Evolutionary conservation across 495 filamentous ascomycete species (phyloP).

Genomic region (Pyronema omphalodes): DNA sequence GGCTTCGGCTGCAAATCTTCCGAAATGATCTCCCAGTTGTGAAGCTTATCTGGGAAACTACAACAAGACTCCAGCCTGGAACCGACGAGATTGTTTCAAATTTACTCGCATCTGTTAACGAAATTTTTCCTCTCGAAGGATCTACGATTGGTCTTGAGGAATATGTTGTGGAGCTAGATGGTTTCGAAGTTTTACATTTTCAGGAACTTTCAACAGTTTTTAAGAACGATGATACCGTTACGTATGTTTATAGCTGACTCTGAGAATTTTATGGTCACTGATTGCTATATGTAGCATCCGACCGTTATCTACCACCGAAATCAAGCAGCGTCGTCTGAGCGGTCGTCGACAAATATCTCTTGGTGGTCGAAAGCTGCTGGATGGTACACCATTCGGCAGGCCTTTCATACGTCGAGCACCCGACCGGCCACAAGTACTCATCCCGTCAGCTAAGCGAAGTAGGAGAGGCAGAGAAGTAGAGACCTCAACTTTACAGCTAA

Average conservation of each 20-base stretch:
- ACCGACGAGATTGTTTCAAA: slow-evolving; percentile 44
- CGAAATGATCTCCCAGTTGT: slow-evolving; percentile 52
- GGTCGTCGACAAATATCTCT: slow-evolving; percentile 69
- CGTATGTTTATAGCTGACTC: slow-evolving; percentile 34
- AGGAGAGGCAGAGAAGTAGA: slow-evolving; percentile 30
- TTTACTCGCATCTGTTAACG: slow-evolving; percentile 66
- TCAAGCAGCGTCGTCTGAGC: slow-evolving; percentile 51
- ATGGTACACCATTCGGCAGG: slow-evolving; percentile 76
- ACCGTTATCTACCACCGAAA: slow-evolving; percentile 54
- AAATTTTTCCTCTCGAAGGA: slow-evolving; percentile 67
- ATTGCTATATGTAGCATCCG: slow-evolving; percentile 43
- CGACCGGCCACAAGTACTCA: slow-evolving; percentile 48
- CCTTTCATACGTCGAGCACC: slow-evolving; percentile 40
- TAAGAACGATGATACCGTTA: slow-evolving; percentile 67
- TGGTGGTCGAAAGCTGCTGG: slow-evolving; percentile 68
- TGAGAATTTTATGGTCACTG: neutral
- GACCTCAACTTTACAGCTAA: neutral
- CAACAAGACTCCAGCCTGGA: slow-evolving; percentile 26
- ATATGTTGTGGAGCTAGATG: slow-evolving; percentile 68
- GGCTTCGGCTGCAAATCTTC: slow-evolving; percentile 63
- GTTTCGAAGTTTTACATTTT: slow-evolving; percentile 84
- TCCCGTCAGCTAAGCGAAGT: slow-evolving; percentile 58
- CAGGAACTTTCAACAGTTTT: slow-evolving; percentile 49
- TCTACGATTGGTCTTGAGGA: slow-evolving; percentile 78
- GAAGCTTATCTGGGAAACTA: slow-evolving; percentile 36